A percentile compares a stretch with the other conserved stretches of the same genome.
phyloP scores from a whole-genome alignment of 2,329 filamentous ascomycete species.

The Alternaria sp. region DNA sequence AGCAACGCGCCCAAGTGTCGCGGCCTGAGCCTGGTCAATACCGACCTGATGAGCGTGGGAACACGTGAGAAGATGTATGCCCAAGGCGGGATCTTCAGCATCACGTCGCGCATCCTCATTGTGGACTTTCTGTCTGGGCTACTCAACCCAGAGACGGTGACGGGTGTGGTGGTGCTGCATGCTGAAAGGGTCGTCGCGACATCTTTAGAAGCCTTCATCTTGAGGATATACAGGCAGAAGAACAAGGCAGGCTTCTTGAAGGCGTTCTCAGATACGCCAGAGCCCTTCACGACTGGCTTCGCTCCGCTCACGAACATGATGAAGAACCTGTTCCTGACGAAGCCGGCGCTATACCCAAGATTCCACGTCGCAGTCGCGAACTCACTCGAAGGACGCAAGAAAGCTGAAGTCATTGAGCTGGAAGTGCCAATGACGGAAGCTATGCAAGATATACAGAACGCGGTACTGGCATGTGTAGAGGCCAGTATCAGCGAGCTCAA shows the following conservation, averaged over 20 bases:
- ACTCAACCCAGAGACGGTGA: slow-evolving; percentile 81
- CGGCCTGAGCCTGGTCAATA: slow-evolving; percentile 90
- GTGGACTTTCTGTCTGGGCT: slow-evolving; percentile 89
- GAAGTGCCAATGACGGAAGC: slow-evolving; percentile 94
- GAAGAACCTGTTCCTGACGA: slow-evolving; percentile 88
- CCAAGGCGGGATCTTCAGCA: slow-evolving; percentile 88
- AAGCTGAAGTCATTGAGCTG: slow-evolving; percentile 95
- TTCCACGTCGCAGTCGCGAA: slow-evolving; percentile 92
- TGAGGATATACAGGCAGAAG: slow-evolving; percentile 90
- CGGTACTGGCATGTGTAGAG: slow-evolving; percentile 94
- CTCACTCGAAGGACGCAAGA: slow-evolving; percentile 87
- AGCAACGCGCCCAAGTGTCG: slow-evolving; percentile 82
- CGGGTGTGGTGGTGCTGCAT: slow-evolving; percentile 85
- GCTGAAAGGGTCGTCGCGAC: slow-evolving; percentile 86
- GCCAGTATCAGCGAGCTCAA: slow-evolving; percentile 92
- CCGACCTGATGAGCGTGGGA: slow-evolving; percentile 86
- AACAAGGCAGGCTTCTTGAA: slow-evolving; percentile 95
- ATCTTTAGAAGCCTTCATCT: slow-evolving; percentile 91
- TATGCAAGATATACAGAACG: slow-evolving; percentile 93
- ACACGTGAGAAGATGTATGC: slow-evolving; percentile 91
- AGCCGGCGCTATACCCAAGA: slow-evolving; percentile 87
- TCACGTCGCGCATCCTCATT: slow-evolving; percentile 93
- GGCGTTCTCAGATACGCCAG: slow-evolving; percentile 91
- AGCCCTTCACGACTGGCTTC: slow-evolving; percentile 88
- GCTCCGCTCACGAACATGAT: slow-evolving; percentile 88